These are phyloP conservation scores for Russula emetica DNA, from an alignment of 768 basidiomycete genomes.

Conservation along the genomic window DNA sequence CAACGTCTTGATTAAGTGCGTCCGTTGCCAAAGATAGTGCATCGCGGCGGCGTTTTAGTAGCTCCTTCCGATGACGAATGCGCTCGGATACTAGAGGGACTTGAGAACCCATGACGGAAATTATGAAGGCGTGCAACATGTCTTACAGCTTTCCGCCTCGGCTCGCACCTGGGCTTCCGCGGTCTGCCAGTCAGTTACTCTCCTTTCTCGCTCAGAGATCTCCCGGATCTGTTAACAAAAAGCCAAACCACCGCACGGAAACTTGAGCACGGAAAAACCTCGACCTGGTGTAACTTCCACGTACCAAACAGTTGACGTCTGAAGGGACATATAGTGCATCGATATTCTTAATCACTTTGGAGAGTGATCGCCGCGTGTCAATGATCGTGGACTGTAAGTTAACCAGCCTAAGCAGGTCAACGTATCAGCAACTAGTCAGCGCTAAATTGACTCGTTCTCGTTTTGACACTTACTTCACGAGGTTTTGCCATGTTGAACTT, in stretches of 20 bases:
- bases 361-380: conserved; percentile 49
- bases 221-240: conserved; percentile 56
- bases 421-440: conserved; percentile 1
- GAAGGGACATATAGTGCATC: conserved; percentile 42
- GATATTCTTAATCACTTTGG: conserved; percentile 45
- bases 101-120: conserved; percentile 16
- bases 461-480: conserved; percentile 55
- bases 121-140: conserved; percentile 31
- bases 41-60: conserved; percentile 45
- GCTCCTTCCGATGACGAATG: conserved; percentile 43
- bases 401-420: conserved; percentile 41
- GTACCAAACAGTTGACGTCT: conserved; percentile 14
- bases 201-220: conserved; percentile 58
- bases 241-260: conserved; percentile 20
- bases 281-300: conserved; percentile 1
- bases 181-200: conserved; percentile 41
- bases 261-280: not conserved
- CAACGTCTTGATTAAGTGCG: conserved; percentile 36
- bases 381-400: conserved; percentile 49
- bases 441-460: not conserved
- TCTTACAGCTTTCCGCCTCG: conserved; percentile 42
- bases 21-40: conserved; percentile 43
- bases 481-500: conserved; percentile 62
- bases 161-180: conserved; percentile 27
- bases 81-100: conserved; percentile 39